Base-by-base conservation (phyloP, 768 basidiomycete species). In the Mycena floridula region DNA sequence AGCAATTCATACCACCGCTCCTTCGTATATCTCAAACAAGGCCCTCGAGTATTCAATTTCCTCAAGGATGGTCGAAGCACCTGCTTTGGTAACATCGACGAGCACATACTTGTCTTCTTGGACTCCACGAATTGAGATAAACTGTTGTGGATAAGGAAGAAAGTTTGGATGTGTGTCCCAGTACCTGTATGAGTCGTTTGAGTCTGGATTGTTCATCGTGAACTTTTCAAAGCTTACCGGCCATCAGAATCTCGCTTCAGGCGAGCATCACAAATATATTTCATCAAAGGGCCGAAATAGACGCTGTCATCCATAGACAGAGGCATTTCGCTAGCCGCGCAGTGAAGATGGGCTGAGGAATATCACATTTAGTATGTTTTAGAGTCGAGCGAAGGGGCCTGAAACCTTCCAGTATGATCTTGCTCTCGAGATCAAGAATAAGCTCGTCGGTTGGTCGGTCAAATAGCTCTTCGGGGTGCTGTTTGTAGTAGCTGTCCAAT, bases 11-110 rank as follows among this genome's bases (percentile, higher is more conserved):
- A 88, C 87, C 49, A 94, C 81, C 4, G 82, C 90, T 11, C 91
- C 92, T 63, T 93, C 90, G 54, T 93, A 95, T 7, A 88, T 65
- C 60, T 94, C 92, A 51, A 93, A 95, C 44, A 91, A 64, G 0
- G 89, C 89, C 24, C 91, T 69, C 18, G 86, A 89, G 32, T 83
- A 61, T 61, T 94, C 92, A 20, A 90, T 68, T 57, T 93, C 89
- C 63, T 95, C 91, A 7, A 95, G 55, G 25, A 88, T 69, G 15
- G 58, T 66, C 16, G 65, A 60, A 1, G 60, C 72, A 6, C 63
- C 52, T 1, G 63, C 54, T 36, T 64, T 70, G 12, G 70, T 77
- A 30, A 87, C 56, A 50, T 89, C 82, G 9, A 92, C 70, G 15
- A 92, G 72, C 18, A 69, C 69, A 59, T 94, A 95, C 49, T 76